Evolutionary conservation across 345 rosid genomes (phyloP).

Genomic region (Pugionium cornutum): DNA sequence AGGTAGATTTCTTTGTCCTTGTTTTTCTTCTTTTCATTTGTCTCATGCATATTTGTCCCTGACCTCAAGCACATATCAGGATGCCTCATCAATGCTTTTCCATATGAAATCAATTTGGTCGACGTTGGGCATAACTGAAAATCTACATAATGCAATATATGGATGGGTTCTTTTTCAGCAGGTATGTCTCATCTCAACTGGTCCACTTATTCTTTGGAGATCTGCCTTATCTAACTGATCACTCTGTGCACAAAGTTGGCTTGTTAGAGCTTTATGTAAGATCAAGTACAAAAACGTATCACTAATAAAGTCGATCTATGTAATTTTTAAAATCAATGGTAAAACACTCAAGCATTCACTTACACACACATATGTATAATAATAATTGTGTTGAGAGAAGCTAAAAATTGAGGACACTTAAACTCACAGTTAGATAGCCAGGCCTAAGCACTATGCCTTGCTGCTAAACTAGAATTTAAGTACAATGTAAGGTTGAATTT

Average conservation of each 20-base stretch:
- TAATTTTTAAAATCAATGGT: not conserved
- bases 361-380: not conserved
- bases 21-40: slow-evolving; percentile 9
- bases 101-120: slow-evolving; percentile 77
- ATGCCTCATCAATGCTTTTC: slow-evolving; percentile 60
- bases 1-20: slow-evolving; percentile 53
- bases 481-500: slow-evolving; percentile 12
- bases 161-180: slow-evolving; percentile 87
- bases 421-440: slow-evolving; percentile 20
- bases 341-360: not conserved
- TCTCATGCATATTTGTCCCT: slow-evolving; percentile 18
- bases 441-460: not conserved
- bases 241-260: slow-evolving; percentile 13
- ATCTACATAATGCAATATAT: slow-evolving; percentile 72
- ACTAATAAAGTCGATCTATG: not conserved
- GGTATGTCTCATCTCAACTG: slow-evolving; percentile 51
- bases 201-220: slow-evolving; percentile 14
- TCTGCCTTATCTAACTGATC: slow-evolving; percentile 27
- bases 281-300: slow-evolving; percentile 6
- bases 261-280: slow-evolving; percentile 15
- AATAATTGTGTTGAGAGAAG: not conserved
- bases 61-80: slow-evolving; percentile 48
- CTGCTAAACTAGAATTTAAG: not conserved
- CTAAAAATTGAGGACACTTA: slow-evolving; percentile 3
- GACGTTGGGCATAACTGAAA: slow-evolving; percentile 84